Evolutionary conservation across 2,329 filamentous ascomycete species (phyloP).

Genomic region (Magnaporthiopsis rhizophila): DNA sequence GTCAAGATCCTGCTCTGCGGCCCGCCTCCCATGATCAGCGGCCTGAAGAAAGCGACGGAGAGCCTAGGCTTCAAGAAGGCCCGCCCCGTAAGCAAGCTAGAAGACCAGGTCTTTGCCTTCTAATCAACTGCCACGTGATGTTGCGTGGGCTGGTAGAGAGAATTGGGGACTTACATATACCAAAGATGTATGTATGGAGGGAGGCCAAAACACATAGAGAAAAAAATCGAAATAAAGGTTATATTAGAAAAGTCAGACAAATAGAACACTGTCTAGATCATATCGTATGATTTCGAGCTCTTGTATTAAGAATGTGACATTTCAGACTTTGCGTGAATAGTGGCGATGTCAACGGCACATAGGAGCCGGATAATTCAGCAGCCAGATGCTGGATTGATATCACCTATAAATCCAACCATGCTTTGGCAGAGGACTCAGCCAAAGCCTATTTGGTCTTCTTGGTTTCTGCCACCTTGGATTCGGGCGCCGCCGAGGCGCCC

Average conservation of each 20-base stretch:
- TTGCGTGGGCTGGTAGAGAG: neutral
- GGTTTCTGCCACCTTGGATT: slow-evolving; percentile 15
- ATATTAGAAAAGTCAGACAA: neutral
- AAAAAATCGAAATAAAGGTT: neutral
- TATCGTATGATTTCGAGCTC: neutral
- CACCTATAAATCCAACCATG: no score
- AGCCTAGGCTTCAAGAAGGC: slow-evolving; percentile 87
- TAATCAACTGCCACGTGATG: slow-evolving; percentile 22
- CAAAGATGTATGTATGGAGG: neutral
- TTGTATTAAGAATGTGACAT: neutral
- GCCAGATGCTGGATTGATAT: no score
- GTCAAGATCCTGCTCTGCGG: slow-evolving; percentile 94
- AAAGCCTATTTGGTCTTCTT: slow-evolving; percentile 10
- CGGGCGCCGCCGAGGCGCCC: slow-evolving; percentile 11
- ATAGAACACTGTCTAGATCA: neutral
- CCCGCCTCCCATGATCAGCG: slow-evolving; percentile 92
- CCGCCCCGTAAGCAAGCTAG: slow-evolving; percentile 89
- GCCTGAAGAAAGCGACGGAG: slow-evolving; percentile 93
- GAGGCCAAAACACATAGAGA: neutral
- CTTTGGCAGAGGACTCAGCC: no score
- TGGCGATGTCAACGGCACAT: neutral
- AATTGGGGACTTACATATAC: neutral
- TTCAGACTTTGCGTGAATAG: neutral
- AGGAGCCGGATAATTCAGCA: no score
- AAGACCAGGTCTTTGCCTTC: slow-evolving; percentile 97